Conservation (phyloP, 2,329 filamentous ascomycete species). For the Purpureocillium lavendulum region DNA sequence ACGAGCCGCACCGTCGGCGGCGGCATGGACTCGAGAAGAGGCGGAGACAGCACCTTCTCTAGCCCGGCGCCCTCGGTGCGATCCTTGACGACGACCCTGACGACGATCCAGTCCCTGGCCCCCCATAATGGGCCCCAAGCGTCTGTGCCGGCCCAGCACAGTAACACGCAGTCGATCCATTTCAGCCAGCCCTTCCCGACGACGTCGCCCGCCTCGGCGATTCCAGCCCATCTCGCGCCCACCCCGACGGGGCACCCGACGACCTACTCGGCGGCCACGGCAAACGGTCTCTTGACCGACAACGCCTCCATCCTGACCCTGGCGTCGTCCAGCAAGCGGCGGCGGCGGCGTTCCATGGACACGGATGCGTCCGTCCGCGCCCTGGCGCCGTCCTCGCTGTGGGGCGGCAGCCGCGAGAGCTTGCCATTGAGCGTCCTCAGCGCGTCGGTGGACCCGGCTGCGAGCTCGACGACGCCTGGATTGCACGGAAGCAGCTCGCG, state of each 20-base stretch:
- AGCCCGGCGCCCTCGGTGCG: constrained; percentile 74
- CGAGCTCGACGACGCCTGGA: constrained; percentile 35
- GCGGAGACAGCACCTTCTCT: constrained; percentile 70
- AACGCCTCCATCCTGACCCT: constrained; percentile 81
- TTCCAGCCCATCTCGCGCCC: constrained; percentile 61
- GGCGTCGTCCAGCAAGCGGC: constrained; percentile 72
- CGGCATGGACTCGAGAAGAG: constrained; percentile 59
- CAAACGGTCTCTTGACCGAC: constrained; percentile 74
- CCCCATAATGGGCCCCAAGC: constrained; percentile 41
- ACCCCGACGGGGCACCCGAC: constrained; percentile 42
- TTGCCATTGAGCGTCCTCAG: constrained; percentile 72
- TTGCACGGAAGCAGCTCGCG: constrained; percentile 42
- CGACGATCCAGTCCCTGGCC: constrained; percentile 71
- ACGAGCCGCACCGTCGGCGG: constrained; percentile 64
- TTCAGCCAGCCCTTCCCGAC: constrained; percentile 60
- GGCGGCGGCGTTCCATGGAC: constrained; percentile 70
- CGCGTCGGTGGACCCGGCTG: constrained; percentile 51
- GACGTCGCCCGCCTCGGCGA: constrained; percentile 58
- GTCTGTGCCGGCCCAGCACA: constrained; percentile 21
- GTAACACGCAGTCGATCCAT: constrained; percentile 43
- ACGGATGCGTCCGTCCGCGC: constrained; percentile 81
- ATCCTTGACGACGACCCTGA: constrained; percentile 75
- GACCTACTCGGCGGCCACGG: constrained; percentile 70
- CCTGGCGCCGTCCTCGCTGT: constrained; percentile 73
- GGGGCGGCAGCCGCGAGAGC: constrained; percentile 73